Evolutionary conservation across 495 filamentous ascomycete species (phyloP).

Genomic region (Neurospora sp.): DNA sequence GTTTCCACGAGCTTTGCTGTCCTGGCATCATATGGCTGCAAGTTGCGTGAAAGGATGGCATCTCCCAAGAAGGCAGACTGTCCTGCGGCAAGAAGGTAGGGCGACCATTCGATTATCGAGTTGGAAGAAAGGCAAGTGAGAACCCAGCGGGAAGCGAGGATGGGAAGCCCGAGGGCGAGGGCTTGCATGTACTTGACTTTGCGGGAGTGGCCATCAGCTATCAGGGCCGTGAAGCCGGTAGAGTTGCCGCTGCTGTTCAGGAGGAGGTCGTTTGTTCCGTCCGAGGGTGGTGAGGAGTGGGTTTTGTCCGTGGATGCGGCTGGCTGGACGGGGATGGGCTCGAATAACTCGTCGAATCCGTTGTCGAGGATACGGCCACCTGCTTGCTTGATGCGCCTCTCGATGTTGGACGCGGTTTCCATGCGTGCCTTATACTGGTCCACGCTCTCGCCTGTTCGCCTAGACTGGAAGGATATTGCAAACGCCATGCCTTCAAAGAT

Average conservation of each 20-base stretch:
- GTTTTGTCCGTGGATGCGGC: not conserved
- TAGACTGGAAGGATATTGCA: conserved; percentile 55
- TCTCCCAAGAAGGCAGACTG: conserved; percentile 67
- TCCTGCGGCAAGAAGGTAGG: conserved; percentile 81
- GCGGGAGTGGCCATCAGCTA: conserved; percentile 81
- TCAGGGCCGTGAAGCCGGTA: conserved; percentile 71
- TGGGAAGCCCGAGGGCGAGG: conserved; percentile 80
- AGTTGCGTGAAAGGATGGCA: conserved; percentile 62
- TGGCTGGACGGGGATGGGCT: conserved; percentile 29
- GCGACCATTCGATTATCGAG: conserved; percentile 58
- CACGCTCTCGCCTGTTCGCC: conserved; percentile 41
- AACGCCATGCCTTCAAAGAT: conserved; percentile 74
- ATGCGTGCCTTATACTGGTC: conserved; percentile 42
- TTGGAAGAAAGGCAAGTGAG: conserved; percentile 54
- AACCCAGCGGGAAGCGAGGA: conserved; percentile 72
- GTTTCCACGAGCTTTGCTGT: conserved; percentile 47
- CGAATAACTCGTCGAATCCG: conserved; percentile 82
- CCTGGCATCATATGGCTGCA: conserved; percentile 48
- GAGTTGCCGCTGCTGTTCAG: conserved; percentile 36
- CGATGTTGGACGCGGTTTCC: conserved; percentile 23
- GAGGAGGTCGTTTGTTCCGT: conserved; percentile 12
- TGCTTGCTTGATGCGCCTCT: conserved; percentile 40
- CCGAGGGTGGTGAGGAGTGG: not conserved
- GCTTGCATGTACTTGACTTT: conserved; percentile 93
- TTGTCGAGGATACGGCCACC: conserved; percentile 63